A percentile compares a stretch with the other conserved stretches of the same genome.
These are phyloP conservation scores for Kondoa malvinella DNA, from an alignment of 768 basidiomycete genomes.

Conservation along the genomic window DNA sequence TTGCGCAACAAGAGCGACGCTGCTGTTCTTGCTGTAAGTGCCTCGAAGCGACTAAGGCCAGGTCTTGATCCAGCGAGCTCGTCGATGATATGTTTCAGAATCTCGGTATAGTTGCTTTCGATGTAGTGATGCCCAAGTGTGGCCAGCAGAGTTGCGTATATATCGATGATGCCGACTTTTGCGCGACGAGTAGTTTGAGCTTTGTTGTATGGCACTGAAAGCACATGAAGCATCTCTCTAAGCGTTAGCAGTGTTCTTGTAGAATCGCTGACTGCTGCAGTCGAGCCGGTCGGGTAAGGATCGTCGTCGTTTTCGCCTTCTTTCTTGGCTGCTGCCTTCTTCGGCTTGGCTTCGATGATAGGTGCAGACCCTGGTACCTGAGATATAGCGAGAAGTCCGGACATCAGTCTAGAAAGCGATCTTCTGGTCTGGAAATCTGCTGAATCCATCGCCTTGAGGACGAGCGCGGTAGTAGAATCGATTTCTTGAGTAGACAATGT, in stretches of 20 bases:
- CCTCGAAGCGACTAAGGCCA: conserved; percentile 50
- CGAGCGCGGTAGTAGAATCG: conserved; percentile 52
- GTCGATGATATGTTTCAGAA: conserved; percentile 57
- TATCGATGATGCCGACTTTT: conserved; percentile 72
- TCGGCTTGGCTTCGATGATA: conserved; percentile 33
- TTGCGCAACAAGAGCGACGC: conserved; percentile 66
- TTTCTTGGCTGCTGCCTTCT: conserved; percentile 44
- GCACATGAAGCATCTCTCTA: conserved; percentile 60
- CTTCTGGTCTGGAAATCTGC: conserved; percentile 71
- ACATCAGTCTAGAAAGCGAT: conserved; percentile 59
- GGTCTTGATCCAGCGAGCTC: conserved; percentile 35
- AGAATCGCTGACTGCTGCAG: conserved; percentile 38
- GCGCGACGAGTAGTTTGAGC: conserved; percentile 48
- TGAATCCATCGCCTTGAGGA: conserved; percentile 56
- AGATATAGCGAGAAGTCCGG: conserved; percentile 65
- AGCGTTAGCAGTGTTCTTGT: conserved; percentile 55
- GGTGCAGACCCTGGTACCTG: conserved; percentile 49
- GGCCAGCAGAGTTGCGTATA: conserved; percentile 60
- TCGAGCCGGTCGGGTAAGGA: conserved; percentile 36
- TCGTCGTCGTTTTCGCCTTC: conserved; percentile 42
- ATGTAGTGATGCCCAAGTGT: conserved; percentile 60
- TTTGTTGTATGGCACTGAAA: conserved; percentile 69
- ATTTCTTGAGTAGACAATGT: conserved; percentile 49
- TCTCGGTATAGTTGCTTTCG: conserved; percentile 62
- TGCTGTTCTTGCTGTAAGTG: conserved; percentile 50